phyloP scores from a whole-genome alignment of 2,329 filamentous ascomycete species.

The Penicillium vulpinum region DNA sequence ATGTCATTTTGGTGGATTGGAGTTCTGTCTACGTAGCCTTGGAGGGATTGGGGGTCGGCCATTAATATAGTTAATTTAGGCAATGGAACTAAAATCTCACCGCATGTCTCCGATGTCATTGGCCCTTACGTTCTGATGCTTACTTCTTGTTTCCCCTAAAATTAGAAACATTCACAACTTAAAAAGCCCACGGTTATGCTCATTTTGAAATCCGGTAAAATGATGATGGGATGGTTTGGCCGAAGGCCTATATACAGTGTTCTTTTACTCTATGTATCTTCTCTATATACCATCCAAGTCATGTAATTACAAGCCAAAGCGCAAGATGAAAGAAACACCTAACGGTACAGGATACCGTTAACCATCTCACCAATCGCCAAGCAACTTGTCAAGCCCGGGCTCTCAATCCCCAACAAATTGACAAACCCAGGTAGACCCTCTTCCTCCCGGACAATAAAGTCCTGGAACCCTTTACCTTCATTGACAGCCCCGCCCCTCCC shows the following conservation, averaged over 20 bases:
- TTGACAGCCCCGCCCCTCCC: slow-evolving; percentile 58
- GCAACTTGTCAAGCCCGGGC: slow-evolving; percentile 82
- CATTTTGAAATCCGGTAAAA: background rate
- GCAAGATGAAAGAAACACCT: background rate
- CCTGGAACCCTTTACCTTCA: slow-evolving; percentile 66
- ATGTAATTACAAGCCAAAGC: background rate
- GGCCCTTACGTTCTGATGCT: background rate
- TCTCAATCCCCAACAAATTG: slow-evolving; percentile 90
- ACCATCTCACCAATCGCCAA: slow-evolving; percentile 85
- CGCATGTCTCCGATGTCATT: background rate
- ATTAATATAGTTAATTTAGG: background rate
- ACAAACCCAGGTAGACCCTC: slow-evolving; percentile 79
- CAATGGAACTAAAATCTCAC: background rate
- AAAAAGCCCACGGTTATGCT: background rate
- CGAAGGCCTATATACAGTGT: background rate
- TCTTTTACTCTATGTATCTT: background rate
- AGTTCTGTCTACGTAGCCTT: background rate
- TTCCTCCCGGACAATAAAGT: slow-evolving; percentile 79
- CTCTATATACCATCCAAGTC: background rate
- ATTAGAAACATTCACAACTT: no score
- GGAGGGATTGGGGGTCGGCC: background rate
- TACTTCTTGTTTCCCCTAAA: background rate
- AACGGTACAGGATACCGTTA: slow-evolving; percentile 52
- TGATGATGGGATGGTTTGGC: background rate
- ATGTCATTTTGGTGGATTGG: background rate